Evolutionary conservation across 805 yeast species (phyloP).

Genomic region (Jamesozyma rosinii): DNA sequence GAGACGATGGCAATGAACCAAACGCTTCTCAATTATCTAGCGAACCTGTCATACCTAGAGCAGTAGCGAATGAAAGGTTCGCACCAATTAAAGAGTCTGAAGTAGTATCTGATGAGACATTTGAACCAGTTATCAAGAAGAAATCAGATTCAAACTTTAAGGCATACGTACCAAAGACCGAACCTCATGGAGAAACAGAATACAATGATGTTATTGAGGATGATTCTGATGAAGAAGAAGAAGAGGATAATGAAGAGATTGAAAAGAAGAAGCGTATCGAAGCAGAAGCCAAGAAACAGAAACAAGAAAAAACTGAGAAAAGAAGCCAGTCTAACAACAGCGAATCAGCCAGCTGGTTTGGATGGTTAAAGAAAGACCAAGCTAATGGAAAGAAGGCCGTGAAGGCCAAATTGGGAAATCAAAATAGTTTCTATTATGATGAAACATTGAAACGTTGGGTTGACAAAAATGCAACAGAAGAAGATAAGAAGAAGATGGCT

Average conservation of each 20-base stretch:
- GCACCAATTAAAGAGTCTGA: conserved; percentile 20
- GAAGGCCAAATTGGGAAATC: conserved; percentile 79
- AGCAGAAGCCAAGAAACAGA: conserved; percentile 12
- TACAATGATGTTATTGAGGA: conserved; percentile 40
- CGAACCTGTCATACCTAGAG: neutral
- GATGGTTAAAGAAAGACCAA: conserved; percentile 53
- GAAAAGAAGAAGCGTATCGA: neutral
- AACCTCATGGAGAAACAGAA: conserved; percentile 18
- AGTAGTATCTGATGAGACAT: conserved; percentile 12
- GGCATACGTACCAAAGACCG: conserved; percentile 11
- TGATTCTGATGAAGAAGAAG: conserved; percentile 33
- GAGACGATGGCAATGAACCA: neutral
- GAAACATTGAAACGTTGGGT: conserved; percentile 84
- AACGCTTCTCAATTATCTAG: neutral
- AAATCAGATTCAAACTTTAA: conserved; percentile 14
- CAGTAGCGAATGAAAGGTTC: conserved; percentile 8
- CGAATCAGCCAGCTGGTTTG: conserved; percentile 35
- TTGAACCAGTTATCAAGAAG: conserved; percentile 27
- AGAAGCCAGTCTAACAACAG: conserved; percentile 16
- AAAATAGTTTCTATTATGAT: conserved; percentile 61
- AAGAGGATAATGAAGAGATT: neutral
- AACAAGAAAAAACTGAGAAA: conserved; percentile 17
- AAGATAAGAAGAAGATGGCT: conserved; percentile 46
- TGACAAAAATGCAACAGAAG: conserved; percentile 55
- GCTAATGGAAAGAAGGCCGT: conserved; percentile 66